These are phyloP conservation scores for Metahyphopichia silvanorum DNA, from an alignment of 805 yeast genomes.

Conservation along the genomic window DNA sequence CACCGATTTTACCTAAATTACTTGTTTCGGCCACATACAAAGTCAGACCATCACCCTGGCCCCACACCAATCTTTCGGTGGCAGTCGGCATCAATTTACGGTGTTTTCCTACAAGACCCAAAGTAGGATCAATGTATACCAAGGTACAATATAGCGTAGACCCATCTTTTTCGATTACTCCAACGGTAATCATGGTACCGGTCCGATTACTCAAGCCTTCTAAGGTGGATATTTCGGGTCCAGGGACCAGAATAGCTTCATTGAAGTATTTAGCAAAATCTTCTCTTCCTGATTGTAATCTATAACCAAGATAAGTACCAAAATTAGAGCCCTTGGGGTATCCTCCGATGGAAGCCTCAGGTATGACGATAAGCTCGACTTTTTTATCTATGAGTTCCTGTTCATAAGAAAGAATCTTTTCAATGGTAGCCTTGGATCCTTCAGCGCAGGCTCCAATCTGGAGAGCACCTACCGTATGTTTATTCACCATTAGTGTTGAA, in stretches of 20 bases:
- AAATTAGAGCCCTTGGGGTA: conserved; percentile 44
- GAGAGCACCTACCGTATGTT: conserved; percentile 37
- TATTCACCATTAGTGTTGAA: conserved; percentile 1
- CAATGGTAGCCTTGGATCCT: conserved; percentile 35
- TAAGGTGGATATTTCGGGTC: conserved; percentile 30
- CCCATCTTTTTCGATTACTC: conserved; percentile 37
- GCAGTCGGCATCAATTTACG: conserved; percentile 46
- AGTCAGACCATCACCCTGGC: conserved; percentile 46
- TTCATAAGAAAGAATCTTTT: conserved; percentile 36
- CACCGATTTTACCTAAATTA: conserved; percentile 33
- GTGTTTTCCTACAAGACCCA: conserved; percentile 37
- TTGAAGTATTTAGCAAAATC: conserved; percentile 33
- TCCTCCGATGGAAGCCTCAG: conserved; percentile 46
- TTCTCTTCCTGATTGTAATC: conserved; percentile 39
- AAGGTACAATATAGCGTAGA: conserved; percentile 39
- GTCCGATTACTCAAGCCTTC: conserved; percentile 29
- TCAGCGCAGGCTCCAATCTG: conserved; percentile 39
- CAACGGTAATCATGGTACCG: conserved; percentile 33
- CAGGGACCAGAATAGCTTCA: conserved; percentile 33
- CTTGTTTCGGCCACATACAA: conserved; percentile 32
- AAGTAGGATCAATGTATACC: conserved; percentile 35
- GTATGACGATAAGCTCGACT: conserved; percentile 39
- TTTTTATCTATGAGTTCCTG: conserved; percentile 25
- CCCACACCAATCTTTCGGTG: conserved; percentile 44
- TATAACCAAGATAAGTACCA: conserved; percentile 41